Evolutionary conservation across 768 basidiomycete genomes (phyloP).

Genomic region (Lactifluus rugatus): DNA sequence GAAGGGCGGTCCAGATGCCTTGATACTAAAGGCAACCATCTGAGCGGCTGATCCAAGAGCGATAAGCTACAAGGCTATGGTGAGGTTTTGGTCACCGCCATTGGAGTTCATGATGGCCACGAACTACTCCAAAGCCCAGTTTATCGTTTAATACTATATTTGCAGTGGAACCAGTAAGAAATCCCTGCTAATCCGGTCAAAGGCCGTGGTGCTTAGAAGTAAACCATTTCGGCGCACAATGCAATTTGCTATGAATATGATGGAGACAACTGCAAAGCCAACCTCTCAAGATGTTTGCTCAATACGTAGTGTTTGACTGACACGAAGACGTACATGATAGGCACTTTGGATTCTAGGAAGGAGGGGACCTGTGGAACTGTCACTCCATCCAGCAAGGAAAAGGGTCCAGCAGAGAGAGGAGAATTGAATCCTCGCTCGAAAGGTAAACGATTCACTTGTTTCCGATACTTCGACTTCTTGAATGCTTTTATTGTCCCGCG

Average conservation of each 20-base stretch:
- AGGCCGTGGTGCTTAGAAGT: neutral
- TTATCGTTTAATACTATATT: slow-evolving; percentile 40
- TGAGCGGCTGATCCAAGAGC: slow-evolving; percentile 41
- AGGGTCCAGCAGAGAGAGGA: slow-evolving; percentile 43
- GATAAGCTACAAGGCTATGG: slow-evolving; percentile 28
- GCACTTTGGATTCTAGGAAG: slow-evolving; percentile 59
- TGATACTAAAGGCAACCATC: slow-evolving; percentile 43
- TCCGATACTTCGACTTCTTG: neutral
- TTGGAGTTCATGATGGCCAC: neutral
- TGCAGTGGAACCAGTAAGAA: slow-evolving; percentile 35
- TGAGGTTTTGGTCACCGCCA: neutral
- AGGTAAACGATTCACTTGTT: neutral
- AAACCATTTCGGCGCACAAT: slow-evolving; percentile 25
- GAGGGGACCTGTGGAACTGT: slow-evolving; percentile 64
- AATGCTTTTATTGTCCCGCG: neutral
- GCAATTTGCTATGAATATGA: slow-evolving; percentile 48
- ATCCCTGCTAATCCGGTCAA: slow-evolving; percentile 31
- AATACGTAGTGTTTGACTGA: neutral
- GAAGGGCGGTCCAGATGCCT: slow-evolving; percentile 51
- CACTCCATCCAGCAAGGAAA: slow-evolving; percentile 70
- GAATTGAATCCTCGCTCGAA: slow-evolving; percentile 36
- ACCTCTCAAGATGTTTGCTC: slow-evolving; percentile 27
- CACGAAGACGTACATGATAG: slow-evolving; percentile 31
- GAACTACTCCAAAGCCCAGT: slow-evolving; percentile 41
- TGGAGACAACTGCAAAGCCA: slow-evolving; percentile 44